Evolutionary conservation across 2,329 filamentous ascomycete genomes (phyloP).

Genomic region (Tolypocladium tundrense): DNA sequence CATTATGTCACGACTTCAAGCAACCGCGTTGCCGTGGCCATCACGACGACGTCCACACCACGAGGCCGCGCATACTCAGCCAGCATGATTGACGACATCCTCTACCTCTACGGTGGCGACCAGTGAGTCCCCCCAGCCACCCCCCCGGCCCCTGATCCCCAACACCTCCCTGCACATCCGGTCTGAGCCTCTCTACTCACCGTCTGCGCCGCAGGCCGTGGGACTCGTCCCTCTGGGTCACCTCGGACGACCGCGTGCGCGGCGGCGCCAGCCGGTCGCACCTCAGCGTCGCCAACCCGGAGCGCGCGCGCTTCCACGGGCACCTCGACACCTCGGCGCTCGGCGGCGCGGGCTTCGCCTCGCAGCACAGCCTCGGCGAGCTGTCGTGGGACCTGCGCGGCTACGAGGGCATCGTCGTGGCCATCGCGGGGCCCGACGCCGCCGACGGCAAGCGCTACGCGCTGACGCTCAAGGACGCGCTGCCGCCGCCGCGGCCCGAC

Average conservation of each 20-base stretch:
- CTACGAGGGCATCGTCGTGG: constrained; percentile 51
- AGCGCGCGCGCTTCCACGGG: constrained; percentile 53
- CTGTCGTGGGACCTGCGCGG: constrained; percentile 51
- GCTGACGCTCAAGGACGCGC: constrained; percentile 61
- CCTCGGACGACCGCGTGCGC: constrained; percentile 67
- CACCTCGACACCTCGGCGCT: constrained; percentile 63
- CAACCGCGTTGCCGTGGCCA: neutral
- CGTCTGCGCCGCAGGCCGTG: constrained; percentile 37
- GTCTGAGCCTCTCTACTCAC: neutral
- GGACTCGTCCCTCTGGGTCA: constrained; percentile 51
- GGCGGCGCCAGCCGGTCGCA: constrained; percentile 56
- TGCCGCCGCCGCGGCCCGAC: constrained; percentile 40
- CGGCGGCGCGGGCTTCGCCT: constrained; percentile 74
- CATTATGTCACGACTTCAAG: neutral
- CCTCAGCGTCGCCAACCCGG: constrained; percentile 23
- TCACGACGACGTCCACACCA: neutral
- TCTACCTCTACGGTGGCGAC: constrained; percentile 30
- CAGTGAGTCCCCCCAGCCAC: constrained; percentile 17
- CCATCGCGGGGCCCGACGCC: constrained; percentile 24
- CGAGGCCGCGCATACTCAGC: neutral
- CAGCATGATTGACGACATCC: constrained; percentile 10
- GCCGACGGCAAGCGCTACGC: constrained; percentile 62
- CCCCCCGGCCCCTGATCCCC: neutral
- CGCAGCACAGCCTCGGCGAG: constrained; percentile 56
- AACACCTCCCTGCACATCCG: neutral